Evolutionary conservation across 2,329 filamentous ascomycete genomes (phyloP), one percentile per base, ranked within the genome.

Genomic region (Teratosphaeria nubilosa): DNA sequence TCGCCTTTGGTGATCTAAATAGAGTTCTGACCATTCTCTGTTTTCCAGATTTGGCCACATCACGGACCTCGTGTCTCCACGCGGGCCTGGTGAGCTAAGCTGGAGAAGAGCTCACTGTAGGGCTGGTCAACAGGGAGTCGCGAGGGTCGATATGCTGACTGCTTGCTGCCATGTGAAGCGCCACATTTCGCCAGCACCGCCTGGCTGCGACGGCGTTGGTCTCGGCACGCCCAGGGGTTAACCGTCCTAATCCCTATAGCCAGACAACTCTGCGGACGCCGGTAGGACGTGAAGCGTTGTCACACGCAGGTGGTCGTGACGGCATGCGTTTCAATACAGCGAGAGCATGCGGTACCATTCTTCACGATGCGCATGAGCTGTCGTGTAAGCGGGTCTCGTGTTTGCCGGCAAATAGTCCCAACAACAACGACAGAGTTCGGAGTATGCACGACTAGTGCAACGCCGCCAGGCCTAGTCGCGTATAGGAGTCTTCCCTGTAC

Each of bases 1-100:
- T 56, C 34, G 52, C 55, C 53, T 31, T 30, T 30, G 27, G 27
- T 27, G 34, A 51, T 58, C 57, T 59, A 56, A 53, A 53, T 50
- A 24, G 9, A 50, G 57, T 55, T 37, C 54, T 20, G 31, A 16
- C 30, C 14, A 34, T 7, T 20, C 30, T 10, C 1, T 20, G 14
- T 9, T 16, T n/a, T 22, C 53, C 53, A 14, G 22, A 41, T 55
- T 41, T 32, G 53, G 53, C 5, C 20, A 2, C n/a, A 3, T 30
- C 51, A 53, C 51, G 30, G 51, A 53, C 53, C 53, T 16, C 31
- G 13, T 34, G 51, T 53, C 51, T 53, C 51, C 51, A 53, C 31
- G 51, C 51, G 31, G 24, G 31, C n/a, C 10, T 31, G 31, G 20
- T 5, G 24, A 30, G 31, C 3, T 16, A 53, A 25, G 51, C 51